phyloP scores from a whole-genome alignment of 1,284 basidiomycete genomes.

The Puccinia hordei region DNA sequence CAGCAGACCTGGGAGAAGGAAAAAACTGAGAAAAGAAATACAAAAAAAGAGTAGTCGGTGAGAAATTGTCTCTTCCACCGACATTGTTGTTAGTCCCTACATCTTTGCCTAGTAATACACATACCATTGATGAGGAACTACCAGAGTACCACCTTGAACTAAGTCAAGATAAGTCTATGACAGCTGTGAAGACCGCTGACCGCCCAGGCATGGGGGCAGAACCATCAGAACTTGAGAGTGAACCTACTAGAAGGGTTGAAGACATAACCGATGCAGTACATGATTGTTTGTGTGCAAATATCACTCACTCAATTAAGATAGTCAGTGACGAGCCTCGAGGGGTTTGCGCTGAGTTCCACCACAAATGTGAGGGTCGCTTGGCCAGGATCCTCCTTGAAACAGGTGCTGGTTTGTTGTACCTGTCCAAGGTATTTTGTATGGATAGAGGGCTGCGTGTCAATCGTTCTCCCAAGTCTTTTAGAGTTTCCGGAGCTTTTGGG shows the following conservation, averaged over 20 bases:
- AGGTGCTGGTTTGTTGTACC: background rate
- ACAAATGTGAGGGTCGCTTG: background rate
- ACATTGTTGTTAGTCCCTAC: background rate
- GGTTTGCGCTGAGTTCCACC: background rate
- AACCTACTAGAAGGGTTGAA: no score
- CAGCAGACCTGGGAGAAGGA: background rate
- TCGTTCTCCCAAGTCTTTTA: no score
- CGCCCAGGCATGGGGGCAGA: no score
- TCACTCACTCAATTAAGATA: background rate
- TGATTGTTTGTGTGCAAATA: background rate
- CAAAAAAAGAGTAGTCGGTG: slow-evolving; percentile 18
- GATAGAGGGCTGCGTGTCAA: background rate
- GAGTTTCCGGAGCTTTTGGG: no score
- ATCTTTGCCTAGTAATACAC: background rate
- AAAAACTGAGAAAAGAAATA: background rate
- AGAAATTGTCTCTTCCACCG: slow-evolving; percentile 7
- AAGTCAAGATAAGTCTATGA: no score
- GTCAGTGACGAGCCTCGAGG: background rate
- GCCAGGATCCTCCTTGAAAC: background rate
- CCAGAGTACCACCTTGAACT: background rate
- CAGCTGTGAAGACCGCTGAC: no score
- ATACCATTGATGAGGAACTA: background rate
- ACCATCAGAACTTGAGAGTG: no score
- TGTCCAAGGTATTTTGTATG: background rate
- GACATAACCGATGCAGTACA: no score